Percentiles rank a stretch among this genome's conserved stretches.
Conservation (phyloP, 495 filamentous ascomycete genomes). For the Venustampulla echinocandica region DNA sequence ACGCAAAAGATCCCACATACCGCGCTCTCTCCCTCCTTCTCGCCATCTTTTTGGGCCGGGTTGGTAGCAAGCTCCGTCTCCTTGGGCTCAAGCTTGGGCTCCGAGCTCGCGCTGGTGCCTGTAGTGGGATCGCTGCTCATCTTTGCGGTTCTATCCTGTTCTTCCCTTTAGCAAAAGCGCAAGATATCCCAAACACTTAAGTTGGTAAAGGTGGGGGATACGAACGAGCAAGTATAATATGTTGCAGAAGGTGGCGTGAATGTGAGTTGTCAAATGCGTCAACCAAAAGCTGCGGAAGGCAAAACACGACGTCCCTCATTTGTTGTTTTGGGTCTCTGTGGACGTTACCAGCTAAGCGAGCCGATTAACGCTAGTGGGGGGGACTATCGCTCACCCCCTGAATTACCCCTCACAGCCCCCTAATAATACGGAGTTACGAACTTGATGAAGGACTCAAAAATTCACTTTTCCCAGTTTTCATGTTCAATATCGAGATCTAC, state of each 20-base stretch:
- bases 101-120: conserved; percentile 11
- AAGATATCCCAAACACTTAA: not conserved
- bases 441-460: no score
- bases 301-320: not conserved
- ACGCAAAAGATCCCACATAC: conserved; percentile 28
- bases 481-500: no score
- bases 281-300: conserved; percentile 2
- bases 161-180: not conserved
- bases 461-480: no score
- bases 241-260: not conserved
- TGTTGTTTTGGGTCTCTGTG: conserved; percentile 8
- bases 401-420: not conserved
- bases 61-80: conserved; percentile 16
- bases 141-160: conserved; percentile 19
- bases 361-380: not conserved
- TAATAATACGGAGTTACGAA: no score
- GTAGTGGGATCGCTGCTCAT: conserved; percentile 20
- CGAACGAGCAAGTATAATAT: not conserved
- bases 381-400: not conserved
- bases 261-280: not conserved
- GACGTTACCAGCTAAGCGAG: not conserved
- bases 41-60: conserved; percentile 24
- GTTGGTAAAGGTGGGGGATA: not conserved
- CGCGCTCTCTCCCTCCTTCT: conserved; percentile 39
- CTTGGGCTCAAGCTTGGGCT: conserved; percentile 9